Evolutionary conservation across 78 protist species (phyloP).

Genomic region (Guillardia theta): DNA sequence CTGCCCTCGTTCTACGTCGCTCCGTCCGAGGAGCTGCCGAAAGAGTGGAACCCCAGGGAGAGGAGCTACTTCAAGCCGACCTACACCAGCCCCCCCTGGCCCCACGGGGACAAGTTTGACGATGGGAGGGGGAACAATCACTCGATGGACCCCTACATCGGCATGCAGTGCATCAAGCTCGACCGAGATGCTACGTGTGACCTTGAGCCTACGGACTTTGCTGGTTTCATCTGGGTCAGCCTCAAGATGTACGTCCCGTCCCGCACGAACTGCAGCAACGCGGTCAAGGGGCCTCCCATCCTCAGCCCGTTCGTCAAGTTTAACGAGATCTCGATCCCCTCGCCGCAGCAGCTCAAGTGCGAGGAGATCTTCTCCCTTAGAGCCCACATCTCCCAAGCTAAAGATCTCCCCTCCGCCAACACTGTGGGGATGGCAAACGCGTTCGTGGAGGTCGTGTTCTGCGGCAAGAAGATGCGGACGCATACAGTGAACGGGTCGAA

Average conservation of each 20-base stretch:
- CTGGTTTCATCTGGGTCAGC: conserved; percentile 2
- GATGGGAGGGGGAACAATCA: not conserved
- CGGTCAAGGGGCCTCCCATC: conserved; percentile 1
- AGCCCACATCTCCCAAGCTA: not conserved
- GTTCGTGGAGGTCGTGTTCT: not conserved
- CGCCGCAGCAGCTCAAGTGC: not conserved
- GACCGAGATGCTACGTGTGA: not conserved
- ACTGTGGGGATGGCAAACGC: not conserved
- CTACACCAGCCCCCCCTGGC: not conserved
- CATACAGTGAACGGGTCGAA: not conserved
- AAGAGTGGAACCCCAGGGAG: not conserved
- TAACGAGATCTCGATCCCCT: not conserved
- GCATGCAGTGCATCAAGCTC: not conserved
- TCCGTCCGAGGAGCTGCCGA: not conserved
- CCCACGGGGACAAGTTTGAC: not conserved
- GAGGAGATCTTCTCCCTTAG: not conserved
- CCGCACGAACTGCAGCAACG: not conserved
- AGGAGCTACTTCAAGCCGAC: not conserved
- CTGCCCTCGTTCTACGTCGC: not conserved
- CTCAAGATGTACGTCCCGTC: not conserved
- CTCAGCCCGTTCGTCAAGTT: not conserved
- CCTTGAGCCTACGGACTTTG: not conserved
- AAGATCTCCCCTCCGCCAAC: not conserved
- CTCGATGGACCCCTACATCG: not conserved
- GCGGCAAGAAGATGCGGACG: not conserved